Conservation (phyloP, 2,329 filamentous ascomycete species). For the Coniochaeta ligniaria region DNA sequence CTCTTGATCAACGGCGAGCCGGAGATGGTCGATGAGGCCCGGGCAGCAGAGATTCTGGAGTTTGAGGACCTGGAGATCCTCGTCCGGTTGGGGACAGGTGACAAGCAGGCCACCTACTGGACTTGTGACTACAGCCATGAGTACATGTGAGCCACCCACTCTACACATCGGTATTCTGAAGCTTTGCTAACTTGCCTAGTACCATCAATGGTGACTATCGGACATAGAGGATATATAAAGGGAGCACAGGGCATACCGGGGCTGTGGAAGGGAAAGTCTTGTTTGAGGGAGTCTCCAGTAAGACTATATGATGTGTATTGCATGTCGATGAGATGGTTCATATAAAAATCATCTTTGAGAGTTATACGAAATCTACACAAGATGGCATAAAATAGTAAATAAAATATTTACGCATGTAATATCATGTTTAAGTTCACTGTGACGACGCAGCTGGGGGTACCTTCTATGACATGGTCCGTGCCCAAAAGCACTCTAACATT, state of each 20-base stretch:
- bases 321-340: neutral
- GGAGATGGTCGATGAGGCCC: conserved; percentile 67
- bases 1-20: conserved; percentile 75
- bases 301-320: neutral
- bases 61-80: conserved; percentile 74
- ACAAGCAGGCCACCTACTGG: conserved; percentile 67
- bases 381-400: neutral
- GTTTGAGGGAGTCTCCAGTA: neutral
- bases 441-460: too few relatives aligned
- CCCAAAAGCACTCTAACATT: neutral
- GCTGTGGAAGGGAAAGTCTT: neutral
- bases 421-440: too few relatives aligned
- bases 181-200: conserved; percentile 17
- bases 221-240: conserved; percentile 32
- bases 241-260: neutral
- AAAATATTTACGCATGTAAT: neutral
- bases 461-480: neutral
- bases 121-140: conserved; percentile 85
- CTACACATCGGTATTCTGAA: neutral
- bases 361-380: neutral
- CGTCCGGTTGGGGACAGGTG: conserved; percentile 63
- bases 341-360: neutral
- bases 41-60: conserved; percentile 71
- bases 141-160: conserved; percentile 43
- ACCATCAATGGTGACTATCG: conserved; percentile 64